Percentiles rank a stretch among this genome's conserved stretches.
Conservation (phyloP, 257 asterid genomes). For the Solanum etuberosum region DNA sequence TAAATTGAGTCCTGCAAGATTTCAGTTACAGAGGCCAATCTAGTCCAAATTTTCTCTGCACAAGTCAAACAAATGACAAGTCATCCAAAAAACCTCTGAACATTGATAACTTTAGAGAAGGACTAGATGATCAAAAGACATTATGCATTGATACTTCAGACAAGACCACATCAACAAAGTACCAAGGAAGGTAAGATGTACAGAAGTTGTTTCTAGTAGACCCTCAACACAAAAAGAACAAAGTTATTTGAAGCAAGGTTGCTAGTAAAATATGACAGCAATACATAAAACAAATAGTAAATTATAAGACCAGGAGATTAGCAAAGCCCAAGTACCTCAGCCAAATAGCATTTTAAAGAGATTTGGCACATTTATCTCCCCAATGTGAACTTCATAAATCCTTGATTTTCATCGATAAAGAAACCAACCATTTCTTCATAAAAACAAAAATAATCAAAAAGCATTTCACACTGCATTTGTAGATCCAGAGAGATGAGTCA, state of each 20-base stretch:
- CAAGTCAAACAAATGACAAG: neutral
- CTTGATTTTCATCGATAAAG: neutral
- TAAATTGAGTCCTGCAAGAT: neutral
- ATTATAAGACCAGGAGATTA: neutral
- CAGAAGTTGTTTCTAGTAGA: neutral
- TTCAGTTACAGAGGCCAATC: neutral
- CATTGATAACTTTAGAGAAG: neutral
- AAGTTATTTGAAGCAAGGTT: neutral
- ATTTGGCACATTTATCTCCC: neutral
- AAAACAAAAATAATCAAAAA: neutral
- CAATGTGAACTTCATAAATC: neutral
- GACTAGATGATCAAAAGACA: neutral
- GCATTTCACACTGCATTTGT: neutral
- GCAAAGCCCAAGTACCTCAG: neutral
- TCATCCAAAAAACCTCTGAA: neutral
- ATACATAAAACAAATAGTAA: neutral
- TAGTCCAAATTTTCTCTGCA: neutral
- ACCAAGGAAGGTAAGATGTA: neutral
- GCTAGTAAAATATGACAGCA: neutral
- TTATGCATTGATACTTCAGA: neutral
- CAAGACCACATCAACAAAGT: neutral
- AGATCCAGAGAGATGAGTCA: neutral
- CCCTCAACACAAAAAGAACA: neutral
- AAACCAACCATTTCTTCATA: neutral
- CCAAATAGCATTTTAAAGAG: neutral